Evolutionary conservation across 306 rosid genomes (phyloP).

Genomic region (Vigna reflexopilosa): DNA sequence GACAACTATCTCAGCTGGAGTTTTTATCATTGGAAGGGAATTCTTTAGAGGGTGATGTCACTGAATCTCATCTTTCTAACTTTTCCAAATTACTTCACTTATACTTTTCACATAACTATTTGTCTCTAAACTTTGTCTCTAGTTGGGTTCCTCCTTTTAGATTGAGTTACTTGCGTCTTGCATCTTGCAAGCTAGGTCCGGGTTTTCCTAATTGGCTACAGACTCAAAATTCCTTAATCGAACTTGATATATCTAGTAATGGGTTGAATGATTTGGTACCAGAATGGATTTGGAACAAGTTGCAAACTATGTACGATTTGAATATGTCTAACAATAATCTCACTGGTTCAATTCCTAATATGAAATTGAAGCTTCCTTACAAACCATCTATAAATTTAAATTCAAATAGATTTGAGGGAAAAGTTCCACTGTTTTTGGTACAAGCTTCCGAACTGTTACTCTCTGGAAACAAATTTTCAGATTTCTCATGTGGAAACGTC

Average conservation of each 20-base stretch:
- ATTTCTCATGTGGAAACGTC: neutral
- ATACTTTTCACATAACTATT: neutral
- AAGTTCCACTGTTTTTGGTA: neutral
- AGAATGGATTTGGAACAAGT: neutral
- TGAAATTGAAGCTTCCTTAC: neutral
- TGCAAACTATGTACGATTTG: neutral
- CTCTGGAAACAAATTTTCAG: neutral
- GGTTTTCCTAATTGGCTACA: neutral
- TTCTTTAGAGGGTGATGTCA: neutral
- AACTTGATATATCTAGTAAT: neutral
- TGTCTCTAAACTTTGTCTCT: neutral
- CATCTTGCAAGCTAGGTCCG: neutral
- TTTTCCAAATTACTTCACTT: neutral
- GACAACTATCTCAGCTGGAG: neutral
- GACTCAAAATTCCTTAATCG: neutral
- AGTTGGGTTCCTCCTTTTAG: neutral
- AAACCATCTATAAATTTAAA: neutral
- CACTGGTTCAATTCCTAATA: neutral
- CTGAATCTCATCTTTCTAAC: neutral
- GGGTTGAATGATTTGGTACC: neutral
- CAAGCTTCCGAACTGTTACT: neutral
- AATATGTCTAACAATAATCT: neutral
- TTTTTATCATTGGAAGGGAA: neutral
- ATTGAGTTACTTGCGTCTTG: neutral
- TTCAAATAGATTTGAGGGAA: neutral